These are phyloP conservation scores for Pontederia paniculata DNA, from an alignment of 176 grass and related monocot genomes.

Conservation along the genomic window DNA sequence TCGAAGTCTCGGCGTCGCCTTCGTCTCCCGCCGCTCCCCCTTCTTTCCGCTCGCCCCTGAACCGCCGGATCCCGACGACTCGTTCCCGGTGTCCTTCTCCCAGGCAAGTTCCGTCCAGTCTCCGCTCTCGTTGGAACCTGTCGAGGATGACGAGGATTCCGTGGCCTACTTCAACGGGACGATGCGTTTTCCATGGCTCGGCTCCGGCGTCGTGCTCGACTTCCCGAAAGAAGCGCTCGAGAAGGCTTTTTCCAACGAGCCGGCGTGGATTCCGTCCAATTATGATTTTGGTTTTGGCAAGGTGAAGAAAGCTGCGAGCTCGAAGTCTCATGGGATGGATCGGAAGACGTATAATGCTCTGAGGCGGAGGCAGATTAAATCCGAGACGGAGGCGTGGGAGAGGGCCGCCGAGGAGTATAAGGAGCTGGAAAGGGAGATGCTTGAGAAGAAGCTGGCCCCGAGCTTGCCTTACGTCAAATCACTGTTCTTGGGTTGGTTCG, in stretches of 20 bases:
- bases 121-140: slow-evolving; percentile 11
- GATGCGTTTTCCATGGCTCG: slow-evolving; percentile 9
- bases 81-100: slow-evolving; percentile 13
- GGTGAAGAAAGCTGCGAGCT: neutral
- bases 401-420: slow-evolving; percentile 79
- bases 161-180: neutral
- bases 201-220: neutral
- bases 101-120: slow-evolving; percentile 4
- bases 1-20: neutral
- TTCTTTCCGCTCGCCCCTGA: slow-evolving; percentile 2
- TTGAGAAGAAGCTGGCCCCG: slow-evolving; percentile 78
- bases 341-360: slow-evolving; percentile 35
- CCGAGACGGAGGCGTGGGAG: slow-evolving; percentile 87
- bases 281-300: neutral
- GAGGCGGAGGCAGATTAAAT: slow-evolving; percentile 63
- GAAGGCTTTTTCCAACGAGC: slow-evolving; percentile 10
- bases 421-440: slow-evolving; percentile 76
- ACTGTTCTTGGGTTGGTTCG: slow-evolving; percentile 85
- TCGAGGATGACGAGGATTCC: neutral
- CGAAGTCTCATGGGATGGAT: slow-evolving; percentile 3
- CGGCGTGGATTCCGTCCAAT: slow-evolving; percentile 12
- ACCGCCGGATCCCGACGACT: slow-evolving; percentile 7
- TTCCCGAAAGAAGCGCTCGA: neutral
- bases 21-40: slow-evolving; percentile 4
- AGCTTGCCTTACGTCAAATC: slow-evolving; percentile 76